phyloP scores from a whole-genome alignment of 2,329 filamentous ascomycete genomes.

The Bipolaris oryzae region DNA sequence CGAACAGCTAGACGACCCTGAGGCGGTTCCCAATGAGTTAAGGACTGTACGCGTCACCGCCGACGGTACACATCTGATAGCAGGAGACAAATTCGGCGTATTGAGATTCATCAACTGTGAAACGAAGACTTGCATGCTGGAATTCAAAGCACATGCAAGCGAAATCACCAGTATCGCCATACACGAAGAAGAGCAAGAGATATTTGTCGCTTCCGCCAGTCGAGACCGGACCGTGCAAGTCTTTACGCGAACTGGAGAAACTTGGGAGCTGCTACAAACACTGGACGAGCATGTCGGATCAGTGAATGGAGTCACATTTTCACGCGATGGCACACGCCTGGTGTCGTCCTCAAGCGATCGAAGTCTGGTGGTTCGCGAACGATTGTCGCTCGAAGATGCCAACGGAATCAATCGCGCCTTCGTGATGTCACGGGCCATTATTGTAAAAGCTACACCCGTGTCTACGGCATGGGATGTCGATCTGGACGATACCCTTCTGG shows the following conservation, averaged over 20 bases:
- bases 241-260: slow-evolving; percentile 67
- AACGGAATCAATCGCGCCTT: slow-evolving; percentile 71
- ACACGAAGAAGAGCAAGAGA: slow-evolving; percentile 66
- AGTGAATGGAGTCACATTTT: slow-evolving; percentile 78
- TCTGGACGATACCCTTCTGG: slow-evolving; percentile 60
- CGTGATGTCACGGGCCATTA: slow-evolving; percentile 75
- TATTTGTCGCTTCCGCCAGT: slow-evolving; percentile 75
- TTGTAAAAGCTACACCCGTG: slow-evolving; percentile 82
- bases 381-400: slow-evolving; percentile 71
- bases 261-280: slow-evolving; percentile 83
- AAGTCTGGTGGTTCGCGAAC: slow-evolving; percentile 80
- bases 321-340: slow-evolving; percentile 71
- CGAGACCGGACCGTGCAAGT: slow-evolving; percentile 92
- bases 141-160: slow-evolving; percentile 83
- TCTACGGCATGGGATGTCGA: slow-evolving; percentile 78
- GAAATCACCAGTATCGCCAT: slow-evolving; percentile 84
- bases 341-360: slow-evolving; percentile 86
- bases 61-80: slow-evolving; percentile 71
- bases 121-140: slow-evolving; percentile 66
- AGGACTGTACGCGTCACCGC: slow-evolving; percentile 64
- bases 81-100: slow-evolving; percentile 86
- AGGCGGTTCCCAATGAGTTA: slow-evolving; percentile 62
- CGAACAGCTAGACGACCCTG: slow-evolving; percentile 62
- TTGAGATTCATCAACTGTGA: slow-evolving; percentile 70
- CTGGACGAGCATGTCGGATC: slow-evolving; percentile 89